These are phyloP conservation scores for Rhodotorula paludigena DNA, from an alignment of 768 basidiomycete genomes.

Conservation along the genomic window DNA sequence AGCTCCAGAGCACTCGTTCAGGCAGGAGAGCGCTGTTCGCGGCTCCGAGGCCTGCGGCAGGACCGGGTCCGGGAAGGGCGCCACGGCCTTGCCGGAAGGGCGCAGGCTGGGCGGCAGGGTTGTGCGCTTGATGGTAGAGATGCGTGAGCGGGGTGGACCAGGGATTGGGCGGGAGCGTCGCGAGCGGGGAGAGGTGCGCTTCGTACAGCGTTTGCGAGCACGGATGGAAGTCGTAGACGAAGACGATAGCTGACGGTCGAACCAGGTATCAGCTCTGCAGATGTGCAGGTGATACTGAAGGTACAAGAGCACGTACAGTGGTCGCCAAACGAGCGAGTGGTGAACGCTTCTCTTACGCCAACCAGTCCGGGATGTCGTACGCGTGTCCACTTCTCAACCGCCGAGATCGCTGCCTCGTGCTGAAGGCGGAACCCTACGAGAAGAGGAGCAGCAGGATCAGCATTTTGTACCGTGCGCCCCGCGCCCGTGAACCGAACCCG, in stretches of 20 bases:
- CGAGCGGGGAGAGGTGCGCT: conserved; percentile 58
- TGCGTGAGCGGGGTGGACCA: conserved; percentile 53
- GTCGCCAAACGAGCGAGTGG: conserved; percentile 84
- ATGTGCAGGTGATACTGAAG: neutral
- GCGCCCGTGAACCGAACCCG: no score
- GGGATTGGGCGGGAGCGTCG: conserved; percentile 39
- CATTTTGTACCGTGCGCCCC: no score
- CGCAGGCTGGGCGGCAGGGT: conserved; percentile 14
- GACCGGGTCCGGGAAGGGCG: conserved; percentile 57
- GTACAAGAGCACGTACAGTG: conserved; percentile 60
- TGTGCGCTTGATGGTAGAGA: conserved; percentile 55
- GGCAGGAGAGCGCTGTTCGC: conserved; percentile 57
- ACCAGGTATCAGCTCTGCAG: neutral
- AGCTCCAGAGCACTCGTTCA: conserved; percentile 85
- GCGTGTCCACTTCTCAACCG: conserved; percentile 79
- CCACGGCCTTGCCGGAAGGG: conserved; percentile 51
- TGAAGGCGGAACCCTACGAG: conserved; percentile 70
- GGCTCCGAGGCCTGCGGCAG: conserved; percentile 43
- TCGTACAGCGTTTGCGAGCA: conserved; percentile 73
- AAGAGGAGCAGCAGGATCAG: no score
- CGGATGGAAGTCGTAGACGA: conserved; percentile 85
- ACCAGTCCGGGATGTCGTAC: conserved; percentile 83
- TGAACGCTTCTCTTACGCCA: conserved; percentile 82
- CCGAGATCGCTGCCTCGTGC: conserved; percentile 71
- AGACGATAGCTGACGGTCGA: conserved; percentile 65